These are phyloP conservation scores for Xylaria arbuscula DNA, from an alignment of 2,329 filamentous ascomycete species.

Conservation along the genomic window DNA sequence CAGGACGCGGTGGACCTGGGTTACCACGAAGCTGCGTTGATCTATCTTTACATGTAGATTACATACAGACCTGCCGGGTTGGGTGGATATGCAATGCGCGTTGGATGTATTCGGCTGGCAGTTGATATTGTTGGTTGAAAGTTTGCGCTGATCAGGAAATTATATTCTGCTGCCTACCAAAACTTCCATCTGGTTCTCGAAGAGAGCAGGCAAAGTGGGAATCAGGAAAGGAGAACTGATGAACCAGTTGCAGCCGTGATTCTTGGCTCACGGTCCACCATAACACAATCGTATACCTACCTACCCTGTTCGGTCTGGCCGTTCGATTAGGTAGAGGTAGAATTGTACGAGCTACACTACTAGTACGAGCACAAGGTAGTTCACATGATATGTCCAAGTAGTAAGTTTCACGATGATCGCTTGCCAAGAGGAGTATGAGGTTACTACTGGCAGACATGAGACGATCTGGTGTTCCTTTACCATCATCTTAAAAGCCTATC, in stretches of 20 bases:
- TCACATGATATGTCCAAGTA: neutral
- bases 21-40: neutral
- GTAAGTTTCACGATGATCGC: neutral
- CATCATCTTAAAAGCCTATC: neutral
- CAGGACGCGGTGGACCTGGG: constrained; percentile 8
- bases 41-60: neutral
- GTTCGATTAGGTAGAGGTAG: neutral
- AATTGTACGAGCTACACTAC: neutral
- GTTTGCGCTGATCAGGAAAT: constrained; percentile 5
- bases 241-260: constrained; percentile 5
- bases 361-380: neutral
- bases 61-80: constrained; percentile 19
- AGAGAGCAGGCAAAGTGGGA: neutral
- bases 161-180: constrained; percentile 8
- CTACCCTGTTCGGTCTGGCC: neutral
- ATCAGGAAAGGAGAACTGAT: neutral
- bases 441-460: neutral
- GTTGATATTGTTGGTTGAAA: constrained; percentile 5
- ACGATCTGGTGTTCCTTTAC: neutral
- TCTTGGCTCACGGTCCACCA: neutral
- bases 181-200: neutral
- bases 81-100: constrained; percentile 29
- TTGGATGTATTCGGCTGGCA: constrained; percentile 11
- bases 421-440: neutral
- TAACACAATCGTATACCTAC: constrained; percentile 1